Evolutionary conservation across 495 filamentous ascomycete genomes (phyloP).

Genomic region (Penicillium soppii): DNA sequence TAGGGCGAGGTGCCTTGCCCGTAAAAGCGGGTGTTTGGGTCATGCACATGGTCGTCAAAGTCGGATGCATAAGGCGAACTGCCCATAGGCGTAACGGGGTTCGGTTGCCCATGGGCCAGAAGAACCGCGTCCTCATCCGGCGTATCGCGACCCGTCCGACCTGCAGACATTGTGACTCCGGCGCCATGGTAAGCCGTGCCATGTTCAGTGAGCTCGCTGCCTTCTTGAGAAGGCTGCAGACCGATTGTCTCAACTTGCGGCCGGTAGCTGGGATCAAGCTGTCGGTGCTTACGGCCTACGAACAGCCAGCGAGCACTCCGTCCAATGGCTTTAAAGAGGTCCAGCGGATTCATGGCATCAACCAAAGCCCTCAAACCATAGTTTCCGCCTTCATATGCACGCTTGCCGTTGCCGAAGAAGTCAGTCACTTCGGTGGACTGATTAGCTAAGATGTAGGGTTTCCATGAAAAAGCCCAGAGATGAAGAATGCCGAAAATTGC

Average conservation of each 20-base stretch:
- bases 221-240: conserved; percentile 24
- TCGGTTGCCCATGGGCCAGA: conserved; percentile 41
- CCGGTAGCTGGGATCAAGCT: conserved; percentile 52
- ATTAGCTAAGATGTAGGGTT: conserved; percentile 53
- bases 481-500: conserved; percentile 76
- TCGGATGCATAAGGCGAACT: conserved; percentile 22
- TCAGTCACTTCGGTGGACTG: conserved; percentile 43
- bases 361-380: conserved; percentile 61
- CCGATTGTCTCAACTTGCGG: conserved; percentile 30
- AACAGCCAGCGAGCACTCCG: conserved; percentile 80
- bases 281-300: conserved; percentile 62
- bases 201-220: conserved; percentile 7
- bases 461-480: conserved; percentile 79
- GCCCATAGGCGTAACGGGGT: conserved; percentile 23
- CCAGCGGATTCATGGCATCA: conserved; percentile 81
- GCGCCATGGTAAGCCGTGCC: conserved; percentile 38
- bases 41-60: conserved; percentile 26
- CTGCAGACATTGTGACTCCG: conserved; percentile 21
- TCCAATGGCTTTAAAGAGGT: conserved; percentile 75
- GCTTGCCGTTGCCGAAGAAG: conserved; percentile 48
- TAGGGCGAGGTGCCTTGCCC: conserved; percentile 25
- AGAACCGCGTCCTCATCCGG: conserved; percentile 42
- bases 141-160: conserved; percentile 20
- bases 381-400: conserved; percentile 59
- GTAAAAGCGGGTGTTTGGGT: conserved; percentile 21